These are phyloP conservation scores for Pelargonium myrrhifolium DNA, from an alignment of 441 rosid species.

Conservation along the genomic window DNA sequence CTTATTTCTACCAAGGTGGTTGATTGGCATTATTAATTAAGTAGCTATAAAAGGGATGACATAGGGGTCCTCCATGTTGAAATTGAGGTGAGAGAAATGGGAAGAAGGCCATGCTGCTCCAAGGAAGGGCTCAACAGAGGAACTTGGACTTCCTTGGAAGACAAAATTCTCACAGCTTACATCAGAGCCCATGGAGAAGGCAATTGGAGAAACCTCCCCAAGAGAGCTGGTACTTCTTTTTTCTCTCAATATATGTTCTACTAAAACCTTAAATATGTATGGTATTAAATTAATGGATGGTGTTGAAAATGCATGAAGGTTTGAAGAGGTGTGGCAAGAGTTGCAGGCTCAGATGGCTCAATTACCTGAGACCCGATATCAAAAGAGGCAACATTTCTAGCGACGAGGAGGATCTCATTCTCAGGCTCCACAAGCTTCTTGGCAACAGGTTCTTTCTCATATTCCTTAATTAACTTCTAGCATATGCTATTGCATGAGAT, in stretches of 20 bases:
- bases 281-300: no score
- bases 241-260: no score
- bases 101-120: neutral
- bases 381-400: neutral
- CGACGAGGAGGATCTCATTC: neutral
- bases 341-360: neutral
- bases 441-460: neutral
- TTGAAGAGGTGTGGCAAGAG: neutral
- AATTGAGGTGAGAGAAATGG: neutral
- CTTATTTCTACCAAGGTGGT: no score
- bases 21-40: no score
- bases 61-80: no score
- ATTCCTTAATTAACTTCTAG: neutral
- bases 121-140: neutral
- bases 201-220: constrained; percentile 25
- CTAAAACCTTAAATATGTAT: no score
- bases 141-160: constrained; percentile 11
- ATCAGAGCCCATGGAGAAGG: constrained; percentile 23
- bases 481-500: neutral
- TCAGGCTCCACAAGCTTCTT: neutral
- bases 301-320: neutral
- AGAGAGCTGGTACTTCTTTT: constrained; percentile 13
- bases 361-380: neutral
- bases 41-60: no score
- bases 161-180: constrained; percentile 18